Base-by-base conservation (phyloP, 2,329 filamentous ascomycete species). In the Microdochium trichocladiopsis region DNA sequence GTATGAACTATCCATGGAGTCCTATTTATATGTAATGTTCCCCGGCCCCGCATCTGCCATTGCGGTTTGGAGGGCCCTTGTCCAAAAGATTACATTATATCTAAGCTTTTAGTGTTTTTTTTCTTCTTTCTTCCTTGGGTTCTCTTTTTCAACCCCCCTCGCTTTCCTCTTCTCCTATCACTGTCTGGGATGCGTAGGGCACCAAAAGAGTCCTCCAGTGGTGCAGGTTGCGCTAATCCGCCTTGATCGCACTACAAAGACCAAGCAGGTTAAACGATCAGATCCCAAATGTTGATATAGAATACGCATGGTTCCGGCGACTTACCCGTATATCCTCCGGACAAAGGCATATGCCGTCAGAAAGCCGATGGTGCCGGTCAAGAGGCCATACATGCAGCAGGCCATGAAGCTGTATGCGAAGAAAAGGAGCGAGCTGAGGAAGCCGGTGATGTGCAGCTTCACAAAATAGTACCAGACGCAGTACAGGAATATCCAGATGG, bases 311-410 rank as follows among this genome's bases (percentile, higher is more conserved):
- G 45, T 3, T 21, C 28, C 21, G 21, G 9, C 25, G 53, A 72
- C 83, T 72, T 67, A 89, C 84, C 82, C 82, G 66, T 94, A 95
- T 63, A 96, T 91, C 65, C 86, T 82, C 64, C 88, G 77, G 52
- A 95, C 83, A 74, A 95, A 95, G 2, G 85, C 81, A 72, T 94
- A 95, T 5, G 88, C 87, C 41, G 87, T 86, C 69, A 95, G 68
- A 68, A 95, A 95, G 2, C 90, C 90, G 51, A 95, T 80, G 0
- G 90, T 95, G 23, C 90, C 90, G 10, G 86, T 90, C 56, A 94
- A 72, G 49, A 95, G 72, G 1, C 87, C 89, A 65, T 94, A 95
- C 3, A 94, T 84, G 47, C 82, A 78, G 67, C 89, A 95, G 1
- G 88, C 89, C 60, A 95, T 79, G 63, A 88, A 85, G 66, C 86